Evolutionary conservation across 2,329 filamentous ascomycete species (phyloP).

Genomic region (Aspergillus fructus): DNA sequence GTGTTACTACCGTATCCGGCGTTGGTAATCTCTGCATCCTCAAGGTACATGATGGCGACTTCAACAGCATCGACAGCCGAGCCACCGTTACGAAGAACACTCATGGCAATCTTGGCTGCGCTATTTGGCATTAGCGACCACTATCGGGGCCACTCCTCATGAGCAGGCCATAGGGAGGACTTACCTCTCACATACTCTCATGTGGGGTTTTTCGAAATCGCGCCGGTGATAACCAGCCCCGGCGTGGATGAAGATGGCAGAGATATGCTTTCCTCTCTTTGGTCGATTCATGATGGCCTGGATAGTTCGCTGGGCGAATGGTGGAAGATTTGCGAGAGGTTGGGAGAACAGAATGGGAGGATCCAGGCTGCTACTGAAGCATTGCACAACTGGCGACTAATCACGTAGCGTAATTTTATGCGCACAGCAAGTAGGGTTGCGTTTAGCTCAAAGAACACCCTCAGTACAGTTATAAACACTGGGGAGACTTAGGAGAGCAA

Average conservation of each 20-base stretch:
- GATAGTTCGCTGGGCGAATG: background rate
- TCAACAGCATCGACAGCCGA: constrained; percentile 86
- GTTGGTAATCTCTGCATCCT: constrained; percentile 95
- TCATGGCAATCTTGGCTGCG: constrained; percentile 82
- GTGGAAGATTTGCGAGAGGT: background rate
- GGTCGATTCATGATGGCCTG: constrained; percentile 32
- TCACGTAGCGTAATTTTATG: background rate
- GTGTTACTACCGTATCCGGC: constrained; percentile 95
- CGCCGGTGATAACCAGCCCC: constrained; percentile 91
- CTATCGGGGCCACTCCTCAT: background rate
- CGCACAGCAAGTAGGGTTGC: background rate
- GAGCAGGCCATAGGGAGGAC: constrained; percentile 33
- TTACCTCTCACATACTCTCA: constrained; percentile 85
- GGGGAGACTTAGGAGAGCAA: background rate
- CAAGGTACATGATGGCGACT: constrained; percentile 79
- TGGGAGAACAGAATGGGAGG: background rate
- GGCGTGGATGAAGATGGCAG: constrained; percentile 91
- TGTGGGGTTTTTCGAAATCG: constrained; percentile 79
- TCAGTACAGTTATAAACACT: background rate
- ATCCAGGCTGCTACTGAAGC: background rate
- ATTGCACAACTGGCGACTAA: constrained; percentile 5
- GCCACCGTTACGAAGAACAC: constrained; percentile 72
- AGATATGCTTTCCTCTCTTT: constrained; percentile 50
- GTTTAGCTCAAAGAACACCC: background rate
- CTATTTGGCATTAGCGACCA: constrained; percentile 45